A percentile compares a stretch with the other conserved stretches of the same genome.
These are phyloP conservation scores for Coccinonectria pachysandricola DNA, from an alignment of 2,329 filamentous ascomycete species.

Conservation along the genomic window DNA sequence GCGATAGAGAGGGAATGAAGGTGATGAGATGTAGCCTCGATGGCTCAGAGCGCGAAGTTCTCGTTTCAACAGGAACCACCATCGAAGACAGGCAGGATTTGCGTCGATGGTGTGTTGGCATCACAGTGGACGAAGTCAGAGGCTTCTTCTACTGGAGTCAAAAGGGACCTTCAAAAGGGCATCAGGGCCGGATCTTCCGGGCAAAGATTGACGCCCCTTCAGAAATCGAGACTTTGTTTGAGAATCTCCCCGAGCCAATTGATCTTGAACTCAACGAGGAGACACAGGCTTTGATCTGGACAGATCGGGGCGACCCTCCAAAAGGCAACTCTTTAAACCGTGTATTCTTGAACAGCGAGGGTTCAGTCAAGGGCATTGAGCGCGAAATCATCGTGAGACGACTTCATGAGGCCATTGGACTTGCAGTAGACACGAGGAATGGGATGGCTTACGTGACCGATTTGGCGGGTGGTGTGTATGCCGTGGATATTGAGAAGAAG, in stretches of 20 bases:
- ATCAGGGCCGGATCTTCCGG: conserved; percentile 40
- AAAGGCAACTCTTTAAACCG: conserved; percentile 43
- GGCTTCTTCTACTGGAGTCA: conserved; percentile 50
- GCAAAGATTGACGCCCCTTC: conserved; percentile 31
- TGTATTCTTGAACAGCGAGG: conserved; percentile 5
- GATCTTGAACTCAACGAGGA: conserved; percentile 44
- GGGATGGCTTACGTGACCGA: conserved; percentile 29
- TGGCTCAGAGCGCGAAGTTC: not conserved
- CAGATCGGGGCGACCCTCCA: conserved; percentile 48
- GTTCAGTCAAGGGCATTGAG: conserved; percentile 22
- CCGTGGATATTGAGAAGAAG: no score
- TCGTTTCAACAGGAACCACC: conserved; percentile 1
- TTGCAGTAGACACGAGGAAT: conserved; percentile 29
- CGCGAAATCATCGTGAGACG: no score
- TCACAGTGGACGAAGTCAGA: conserved; percentile 32
- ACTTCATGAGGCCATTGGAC: conserved; percentile 38
- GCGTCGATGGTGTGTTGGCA: conserved; percentile 49
- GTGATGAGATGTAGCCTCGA: conserved; percentile 2
- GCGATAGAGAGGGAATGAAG: conserved; percentile 4
- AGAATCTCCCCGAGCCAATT: conserved; percentile 42
- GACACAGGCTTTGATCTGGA: conserved; percentile 43
- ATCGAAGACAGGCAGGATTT: no score
- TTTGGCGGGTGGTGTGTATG: no score
- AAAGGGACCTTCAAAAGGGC: conserved; percentile 43
- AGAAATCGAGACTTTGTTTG: conserved; percentile 33